Percentiles rank a stretch among this genome's conserved stretches.
Conservation (phyloP, 108 stramenopile species). For the Discostella stelligeroides region DNA sequence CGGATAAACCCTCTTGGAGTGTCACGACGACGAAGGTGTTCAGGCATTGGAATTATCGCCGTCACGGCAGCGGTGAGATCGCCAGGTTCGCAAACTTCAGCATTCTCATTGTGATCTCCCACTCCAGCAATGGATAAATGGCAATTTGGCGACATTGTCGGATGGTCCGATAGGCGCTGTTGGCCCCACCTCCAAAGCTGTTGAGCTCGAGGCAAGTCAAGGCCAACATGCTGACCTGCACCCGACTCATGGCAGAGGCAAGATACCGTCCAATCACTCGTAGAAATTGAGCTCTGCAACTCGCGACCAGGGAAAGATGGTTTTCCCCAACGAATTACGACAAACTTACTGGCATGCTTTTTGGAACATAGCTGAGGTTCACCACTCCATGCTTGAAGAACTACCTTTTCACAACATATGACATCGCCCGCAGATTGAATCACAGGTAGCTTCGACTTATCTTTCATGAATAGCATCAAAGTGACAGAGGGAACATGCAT, state of each 20-base stretch:
- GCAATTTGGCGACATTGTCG: conserved; percentile 57
- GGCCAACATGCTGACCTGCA: not conserved
- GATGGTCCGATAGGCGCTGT: conserved; percentile 44
- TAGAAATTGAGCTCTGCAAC: conserved; percentile 26
- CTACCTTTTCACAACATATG: conserved; percentile 26
- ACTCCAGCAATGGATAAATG: conserved; percentile 44
- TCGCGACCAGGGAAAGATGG: conserved; percentile 13
- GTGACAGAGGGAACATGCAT: conserved; percentile 51
- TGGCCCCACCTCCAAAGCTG: conserved; percentile 78
- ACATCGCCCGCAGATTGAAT: conserved; percentile 72
- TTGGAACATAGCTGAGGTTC: conserved; percentile 37
- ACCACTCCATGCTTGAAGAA: conserved; percentile 37
- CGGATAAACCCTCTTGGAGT: conserved; percentile 69
- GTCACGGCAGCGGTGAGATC: conserved; percentile 79
- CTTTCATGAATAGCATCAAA: conserved; percentile 62
- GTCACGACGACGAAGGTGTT: conserved; percentile 38
- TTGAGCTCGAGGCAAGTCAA: conserved; percentile 28
- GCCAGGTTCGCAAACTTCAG: conserved; percentile 44
- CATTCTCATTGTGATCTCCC: conserved; percentile 23
- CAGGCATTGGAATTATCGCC: conserved; percentile 50
- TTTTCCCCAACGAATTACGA: conserved; percentile 20
- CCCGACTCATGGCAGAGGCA: conserved; percentile 18
- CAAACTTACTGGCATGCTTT: conserved; percentile 22
- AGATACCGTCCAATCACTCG: conserved; percentile 41
- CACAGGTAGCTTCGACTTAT: conserved; percentile 52